A percentile compares a stretch with the other conserved stretches of the same genome.
These are phyloP conservation scores for Moesziomyces antarcticus DNA, from an alignment of 1,284 basidiomycete genomes.

Conservation along the genomic window DNA sequence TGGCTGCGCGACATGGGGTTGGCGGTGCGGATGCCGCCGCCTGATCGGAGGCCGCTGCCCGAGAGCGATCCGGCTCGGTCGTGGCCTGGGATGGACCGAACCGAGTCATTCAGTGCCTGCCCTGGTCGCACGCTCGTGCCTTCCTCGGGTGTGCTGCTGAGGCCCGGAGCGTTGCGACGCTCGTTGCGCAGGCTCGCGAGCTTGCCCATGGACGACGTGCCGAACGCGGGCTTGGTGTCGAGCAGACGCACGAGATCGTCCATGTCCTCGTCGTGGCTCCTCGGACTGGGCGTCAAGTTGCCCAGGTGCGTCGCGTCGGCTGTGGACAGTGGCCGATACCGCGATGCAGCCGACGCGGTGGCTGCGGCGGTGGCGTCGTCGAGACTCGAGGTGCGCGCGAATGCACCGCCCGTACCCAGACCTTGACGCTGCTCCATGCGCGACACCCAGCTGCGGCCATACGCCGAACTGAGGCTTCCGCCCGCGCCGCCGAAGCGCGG, in stretches of 20 bases:
- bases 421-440: constrained; percentile 57
- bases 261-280: constrained; percentile 56
- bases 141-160: constrained; percentile 41
- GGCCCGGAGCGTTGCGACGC: constrained; percentile 23
- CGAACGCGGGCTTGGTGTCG: constrained; percentile 42
- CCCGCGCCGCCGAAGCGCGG: constrained; percentile 32
- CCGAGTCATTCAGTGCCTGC: constrained; percentile 16
- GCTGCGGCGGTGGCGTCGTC: constrained; percentile 40
- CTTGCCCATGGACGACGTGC: constrained; percentile 28
- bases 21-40: constrained; percentile 21
- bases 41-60: constrained; percentile 24
- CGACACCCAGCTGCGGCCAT: constrained; percentile 53
- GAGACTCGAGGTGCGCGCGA: constrained; percentile 32
- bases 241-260: constrained; percentile 54
- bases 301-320: constrained; percentile 8
- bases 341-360: constrained; percentile 21
- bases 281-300: constrained; percentile 32
- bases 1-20: constrained; percentile 49
- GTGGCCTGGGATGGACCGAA: constrained; percentile 23
- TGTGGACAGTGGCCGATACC: constrained; percentile 18
- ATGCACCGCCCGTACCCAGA: constrained; percentile 32
- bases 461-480: constrained; percentile 35
- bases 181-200: constrained; percentile 22
- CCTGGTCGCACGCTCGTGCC: background rate
- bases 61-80: constrained; percentile 26